Evolutionary conservation across 352 stramenopile species (phyloP), one percentile per base, ranked within the genome.

Genomic region (Phytophthora colocasiae): DNA sequence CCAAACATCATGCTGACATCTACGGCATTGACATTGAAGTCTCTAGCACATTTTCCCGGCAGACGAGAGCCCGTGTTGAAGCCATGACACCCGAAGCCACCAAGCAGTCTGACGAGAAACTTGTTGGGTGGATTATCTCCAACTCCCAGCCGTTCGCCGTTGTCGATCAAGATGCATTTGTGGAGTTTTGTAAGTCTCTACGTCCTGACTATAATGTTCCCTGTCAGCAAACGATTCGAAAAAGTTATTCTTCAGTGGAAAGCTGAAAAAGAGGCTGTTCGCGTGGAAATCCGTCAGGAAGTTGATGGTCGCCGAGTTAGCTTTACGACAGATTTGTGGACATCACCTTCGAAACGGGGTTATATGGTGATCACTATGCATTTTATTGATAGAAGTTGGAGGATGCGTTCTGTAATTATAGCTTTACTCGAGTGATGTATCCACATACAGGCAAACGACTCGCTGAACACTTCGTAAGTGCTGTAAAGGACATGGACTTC

Each of bases 311-410:
- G 49, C 14, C 32, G 55, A 11, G 34, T 32, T 17, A 54, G 63
- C n/a, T 39, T 71, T 11, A 69, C 58, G 4, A 47, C 65, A 7
- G 56, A 71, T 31, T 63, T 69, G 53, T 73, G 58, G 65, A 63
- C 65, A 2, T 73, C 48, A 15, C 31, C 50, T 2, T 34, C 65
- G 8, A 49, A 50, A 4, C 27, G 31, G 2, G 51, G 53, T 0
- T 73, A 69, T 51, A 62, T 69, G 58, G 65, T 66, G 8, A 27
- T 65, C 0, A 73, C 58, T 0, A 44, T 65, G 8, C 52, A 73
- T 41, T 73, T 65, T 31, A 61, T 69, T 15, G 45, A 65, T 41
- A 40, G 46, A 11, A 19, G 48, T 9, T 73, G 65, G 54, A 3
- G 26, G 0, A n/a, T 69, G 5, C 45, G 52, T 0, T 73, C 65